These are phyloP conservation scores for Wickerhamiella azymoides DNA, from an alignment of 805 yeast genomes.

Conservation along the genomic window DNA sequence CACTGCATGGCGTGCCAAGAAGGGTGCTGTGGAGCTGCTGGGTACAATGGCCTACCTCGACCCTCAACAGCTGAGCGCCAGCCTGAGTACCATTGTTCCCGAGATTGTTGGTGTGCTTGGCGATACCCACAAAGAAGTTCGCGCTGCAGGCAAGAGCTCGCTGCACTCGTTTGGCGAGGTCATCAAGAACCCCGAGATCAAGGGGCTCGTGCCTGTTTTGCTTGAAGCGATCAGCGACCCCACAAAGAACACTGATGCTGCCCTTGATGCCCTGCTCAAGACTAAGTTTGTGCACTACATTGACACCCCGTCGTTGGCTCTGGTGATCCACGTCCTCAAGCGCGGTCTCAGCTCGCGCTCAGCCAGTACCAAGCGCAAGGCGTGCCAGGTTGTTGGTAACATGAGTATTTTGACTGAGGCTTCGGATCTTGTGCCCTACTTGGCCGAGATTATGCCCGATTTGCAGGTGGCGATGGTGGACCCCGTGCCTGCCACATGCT, in stretches of 20 bases:
- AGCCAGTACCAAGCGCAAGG: constrained; percentile 82
- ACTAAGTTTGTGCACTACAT: constrained; percentile 95
- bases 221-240: constrained; percentile 94
- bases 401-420: constrained; percentile 93
- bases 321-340: constrained; percentile 85
- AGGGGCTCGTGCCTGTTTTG: constrained; percentile 71
- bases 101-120: constrained; percentile 89
- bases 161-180: constrained; percentile 91
- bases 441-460: constrained; percentile 62
- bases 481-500: constrained; percentile 93
- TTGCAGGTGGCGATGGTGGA: constrained; percentile 93
- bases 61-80: constrained; percentile 82
- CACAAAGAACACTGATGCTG: constrained; percentile 73
- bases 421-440: constrained; percentile 71
- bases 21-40: constrained; percentile 87
- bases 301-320: constrained; percentile 94
- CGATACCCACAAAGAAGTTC: constrained; percentile 92
- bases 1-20: constrained; percentile 89
- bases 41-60: constrained; percentile 98
- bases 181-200: constrained; percentile 93
- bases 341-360: constrained; percentile 92
- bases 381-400: constrained; percentile 96
- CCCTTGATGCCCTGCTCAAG: constrained; percentile 68
- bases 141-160: constrained; percentile 86
- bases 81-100: constrained; percentile 83